Base-by-base conservation (phyloP, 1,139 yeast species). In the Kurtzmaniella quercitrusa region DNA sequence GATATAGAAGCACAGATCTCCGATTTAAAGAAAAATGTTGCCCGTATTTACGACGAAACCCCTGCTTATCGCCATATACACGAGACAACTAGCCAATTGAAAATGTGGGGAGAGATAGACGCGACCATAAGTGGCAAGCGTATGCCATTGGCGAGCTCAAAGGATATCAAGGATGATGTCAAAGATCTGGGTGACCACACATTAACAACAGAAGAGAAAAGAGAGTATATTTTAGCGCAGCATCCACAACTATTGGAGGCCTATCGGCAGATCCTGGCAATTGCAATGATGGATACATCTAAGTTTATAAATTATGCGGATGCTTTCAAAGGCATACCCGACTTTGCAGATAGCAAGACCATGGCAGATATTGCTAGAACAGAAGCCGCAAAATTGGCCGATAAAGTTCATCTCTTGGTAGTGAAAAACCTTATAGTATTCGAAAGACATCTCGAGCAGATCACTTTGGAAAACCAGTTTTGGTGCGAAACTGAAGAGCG, bases 351-450 rank as follows among this genome's bases (percentile, higher is more conserved):
- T 4, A 54, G 49, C 30, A 37, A 40, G 6, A 14, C 41, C 2
- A 41, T 38, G 4, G 38, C 58, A 2, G 23, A 42, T n/a, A 21
- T 26, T 6, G 47, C 50, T 21, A 43, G 47, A 36, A 40, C 42
- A 2, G 48, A 49, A 20, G 41, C 63, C 5, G 45, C 48, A 18
- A 48, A 49, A 16, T 23, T 63, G 5, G 43, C 60, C 2, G 42
- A 46, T 7, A 42, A 48, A 16, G 57, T 57, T 41, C 64, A 63
- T 36, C 38, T 47, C 26, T 44, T 65, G 23, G 55, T 59, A 15
- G 48, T 61, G 11, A 66, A 66, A 45, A 62, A 56, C 39, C 56
- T 67, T 57, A 45, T 61, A 16, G 55, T 67, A 7, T 50, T 55
- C 14, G 71, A 67, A 42, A 55, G 55, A 45, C 65, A 59, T 44